A percentile compares a stretch with the other conserved stretches of the same genome.
Evolutionary conservation across 371 early-diverging fungal genomes (phyloP).

Genomic region (Apophysomyces variabilis): DNA sequence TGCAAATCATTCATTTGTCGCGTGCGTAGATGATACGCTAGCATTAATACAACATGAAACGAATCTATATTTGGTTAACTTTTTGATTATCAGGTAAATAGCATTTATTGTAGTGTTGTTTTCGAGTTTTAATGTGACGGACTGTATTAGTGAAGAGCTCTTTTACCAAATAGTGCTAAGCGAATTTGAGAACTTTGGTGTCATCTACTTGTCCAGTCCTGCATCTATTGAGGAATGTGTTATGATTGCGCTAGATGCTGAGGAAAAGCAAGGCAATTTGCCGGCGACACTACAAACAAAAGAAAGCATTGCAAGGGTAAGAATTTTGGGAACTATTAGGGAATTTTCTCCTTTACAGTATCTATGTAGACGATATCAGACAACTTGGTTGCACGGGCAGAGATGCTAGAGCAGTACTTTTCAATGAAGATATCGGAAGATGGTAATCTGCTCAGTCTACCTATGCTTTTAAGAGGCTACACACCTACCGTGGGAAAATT

Average conservation of each 20-base stretch:
- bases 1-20: conserved; percentile 85
- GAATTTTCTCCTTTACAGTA: background rate
- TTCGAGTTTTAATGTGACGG: background rate
- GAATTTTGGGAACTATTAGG: background rate
- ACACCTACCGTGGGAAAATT: conserved; percentile 82
- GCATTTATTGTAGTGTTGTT: too few relatives aligned
- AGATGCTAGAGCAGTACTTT: conserved; percentile 91
- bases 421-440: conserved; percentile 66
- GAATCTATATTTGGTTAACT: conserved; percentile 82
- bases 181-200: conserved; percentile 88
- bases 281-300: conserved; percentile 53
- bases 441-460: conserved; percentile 71
- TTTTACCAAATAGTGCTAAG: conserved; percentile 85
- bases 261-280: conserved; percentile 49
- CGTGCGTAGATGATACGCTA: conserved; percentile 75
- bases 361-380: conserved; percentile 56
- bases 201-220: conserved; percentile 63
- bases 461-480: conserved; percentile 80
- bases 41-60: conserved; percentile 86
- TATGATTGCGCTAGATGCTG: conserved; percentile 63
- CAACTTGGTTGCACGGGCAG: conserved; percentile 59
- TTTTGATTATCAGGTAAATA: conserved; percentile 65
- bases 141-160: conserved; percentile 69
- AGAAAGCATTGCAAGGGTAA: conserved; percentile 63
- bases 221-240: conserved; percentile 71